Evolutionary conservation across 805 yeast species (phyloP).

Genomic region (Candida manassasensis): DNA sequence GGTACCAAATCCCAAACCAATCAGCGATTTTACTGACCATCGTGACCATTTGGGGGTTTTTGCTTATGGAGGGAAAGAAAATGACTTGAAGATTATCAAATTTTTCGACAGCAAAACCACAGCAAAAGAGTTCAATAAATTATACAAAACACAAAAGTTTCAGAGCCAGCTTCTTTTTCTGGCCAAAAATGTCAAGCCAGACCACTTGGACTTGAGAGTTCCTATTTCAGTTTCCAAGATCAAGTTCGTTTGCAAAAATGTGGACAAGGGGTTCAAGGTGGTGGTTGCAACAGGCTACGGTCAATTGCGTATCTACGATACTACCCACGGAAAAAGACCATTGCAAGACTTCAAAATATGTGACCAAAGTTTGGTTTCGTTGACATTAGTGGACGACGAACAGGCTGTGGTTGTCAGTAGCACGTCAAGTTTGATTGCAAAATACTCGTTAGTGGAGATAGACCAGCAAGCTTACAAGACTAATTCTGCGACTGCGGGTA

Average conservation of each 20-base stretch:
- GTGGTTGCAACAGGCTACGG: constrained; percentile 72
- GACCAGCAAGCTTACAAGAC: constrained; percentile 33
- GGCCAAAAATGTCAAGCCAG: constrained; percentile 81
- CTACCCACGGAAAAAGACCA: constrained; percentile 67
- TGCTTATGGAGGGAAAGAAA: constrained; percentile 86
- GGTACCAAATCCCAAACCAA: constrained; percentile 40
- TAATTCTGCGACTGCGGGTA: constrained; percentile 42
- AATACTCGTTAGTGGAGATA: constrained; percentile 37
- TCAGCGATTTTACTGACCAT: constrained; percentile 45
- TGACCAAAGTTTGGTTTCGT: constrained; percentile 48
- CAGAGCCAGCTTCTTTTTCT: constrained; percentile 44
- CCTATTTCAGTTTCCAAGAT: constrained; percentile 76
- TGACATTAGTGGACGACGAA: constrained; percentile 29
- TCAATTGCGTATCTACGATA: constrained; percentile 69
- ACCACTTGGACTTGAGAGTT: constrained; percentile 70
- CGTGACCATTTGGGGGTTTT: constrained; percentile 48
- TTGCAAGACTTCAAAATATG: constrained; percentile 48
- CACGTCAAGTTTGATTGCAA: constrained; percentile 59
- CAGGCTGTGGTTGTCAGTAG: constrained; percentile 65
- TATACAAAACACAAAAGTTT: constrained; percentile 16
- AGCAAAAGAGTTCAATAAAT: constrained; percentile 14
- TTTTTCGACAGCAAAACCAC: constrained; percentile 26
- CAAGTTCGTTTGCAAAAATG: constrained; percentile 36
- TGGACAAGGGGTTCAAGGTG: constrained; percentile 40
- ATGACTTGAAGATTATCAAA: constrained; percentile 53